Percentiles rank a stretch among this genome's conserved stretches.
phyloP scores from a whole-genome alignment of 805 yeast species.

The Metschnikowia henanensis region DNA sequence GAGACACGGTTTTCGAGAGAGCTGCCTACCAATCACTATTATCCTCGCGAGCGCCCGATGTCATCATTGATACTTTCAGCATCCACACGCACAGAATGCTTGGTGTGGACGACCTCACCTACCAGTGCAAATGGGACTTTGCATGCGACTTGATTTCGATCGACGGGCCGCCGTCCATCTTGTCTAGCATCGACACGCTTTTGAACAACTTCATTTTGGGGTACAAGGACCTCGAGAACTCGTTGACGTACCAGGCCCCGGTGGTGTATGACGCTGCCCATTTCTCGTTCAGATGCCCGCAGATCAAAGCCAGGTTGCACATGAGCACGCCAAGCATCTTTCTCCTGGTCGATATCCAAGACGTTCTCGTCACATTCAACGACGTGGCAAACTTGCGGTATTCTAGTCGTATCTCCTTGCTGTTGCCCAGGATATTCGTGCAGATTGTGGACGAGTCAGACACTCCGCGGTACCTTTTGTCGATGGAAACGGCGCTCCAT shows the following conservation, averaged over 20 bases:
- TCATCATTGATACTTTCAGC: constrained; percentile 56
- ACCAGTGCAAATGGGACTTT: constrained; percentile 89
- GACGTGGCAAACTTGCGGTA: constrained; percentile 73
- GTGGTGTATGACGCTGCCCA: constrained; percentile 68
- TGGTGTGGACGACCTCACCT: constrained; percentile 84
- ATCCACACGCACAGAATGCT: constrained; percentile 91
- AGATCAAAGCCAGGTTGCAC: constrained; percentile 41
- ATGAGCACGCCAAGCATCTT: constrained; percentile 24
- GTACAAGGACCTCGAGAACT: constrained; percentile 73
- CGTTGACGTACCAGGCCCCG: constrained; percentile 56
- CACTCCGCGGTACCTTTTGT: constrained; percentile 29
- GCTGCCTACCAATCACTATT: constrained; percentile 21
- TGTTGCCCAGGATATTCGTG: constrained; percentile 47
- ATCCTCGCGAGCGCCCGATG: constrained; percentile 34
- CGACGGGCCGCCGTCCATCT: constrained; percentile 48
- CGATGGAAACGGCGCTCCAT: constrained; percentile 56
- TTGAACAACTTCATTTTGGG: constrained; percentile 57
- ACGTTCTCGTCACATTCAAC: constrained; percentile 46
- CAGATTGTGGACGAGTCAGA: constrained; percentile 23
- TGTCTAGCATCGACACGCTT: constrained; percentile 44
- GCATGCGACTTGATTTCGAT: constrained; percentile 58
- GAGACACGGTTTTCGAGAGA: constrained; percentile 27
- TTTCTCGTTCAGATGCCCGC: constrained; percentile 55
- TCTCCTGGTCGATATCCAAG: constrained; percentile 20
- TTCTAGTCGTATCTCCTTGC: constrained; percentile 51